Evolutionary conservation across 306 rosid genomes (phyloP), one percentile per base, ranked within the genome.

Genomic region (Purshia tridentata): DNA sequence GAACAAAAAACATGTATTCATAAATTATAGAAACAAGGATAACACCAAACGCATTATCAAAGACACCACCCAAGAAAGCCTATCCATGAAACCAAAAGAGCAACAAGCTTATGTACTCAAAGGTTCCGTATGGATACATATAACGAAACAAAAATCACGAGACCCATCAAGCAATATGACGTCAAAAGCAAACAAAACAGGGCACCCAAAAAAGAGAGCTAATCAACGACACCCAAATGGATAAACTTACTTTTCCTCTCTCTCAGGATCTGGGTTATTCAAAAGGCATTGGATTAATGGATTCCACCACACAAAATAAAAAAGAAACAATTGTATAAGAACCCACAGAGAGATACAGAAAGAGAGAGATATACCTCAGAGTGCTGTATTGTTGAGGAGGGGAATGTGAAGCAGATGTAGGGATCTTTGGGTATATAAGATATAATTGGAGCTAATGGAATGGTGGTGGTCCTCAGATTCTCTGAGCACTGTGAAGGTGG

Each of bases 211-310:
- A 57, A 12, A 57, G 19, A 57, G 29, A 11, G 7, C 51, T 7
- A 47, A 77, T 8, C 50, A 6, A 70, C 6, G 42, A 37, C 8
- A 46, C 81, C 54, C 69, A 70, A 35, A 62, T 4, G 49, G 53
- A 10, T 3, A 54, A 49, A 62, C 75, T 49, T 23, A 14, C 1
- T 6, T n/a, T 39, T 61, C 48, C 51, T 16, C 9, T 16, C 44
- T 55, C 54, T 66, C 51, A 72, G 67, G 67, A 72, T 77, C 72
- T 23, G 72, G 78, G 53, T 10, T 53, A n/a, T 40, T 40, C 40
- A 67, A 68, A 41, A 23, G 4, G 57, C 18, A 48, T 6, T 37
- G 49, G 15, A 47, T 69, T 42, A 48, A n/a, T 44, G 13, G 4
- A 63, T 75, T 48, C 37, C 64, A 56, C 14, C 8, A 46, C 52